Conservation (phyloP, 2,329 filamentous ascomycete species). For the Colletotrichum noveboracense region DNA sequence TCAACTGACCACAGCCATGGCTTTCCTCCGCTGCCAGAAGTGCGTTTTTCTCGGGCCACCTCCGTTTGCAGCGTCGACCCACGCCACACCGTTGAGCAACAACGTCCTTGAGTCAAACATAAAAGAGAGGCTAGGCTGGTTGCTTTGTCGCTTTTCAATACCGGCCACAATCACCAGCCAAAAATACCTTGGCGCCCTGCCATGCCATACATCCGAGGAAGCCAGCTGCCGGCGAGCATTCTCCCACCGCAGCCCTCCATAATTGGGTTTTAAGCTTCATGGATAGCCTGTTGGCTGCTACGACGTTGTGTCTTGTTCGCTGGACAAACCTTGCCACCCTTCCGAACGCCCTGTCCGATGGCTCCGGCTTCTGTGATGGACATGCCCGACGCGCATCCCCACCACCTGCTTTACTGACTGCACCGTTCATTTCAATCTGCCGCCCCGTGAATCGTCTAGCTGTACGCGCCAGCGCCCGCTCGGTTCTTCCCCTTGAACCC, state of each 20-base stretch:
- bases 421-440: background rate
- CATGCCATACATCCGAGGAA: background rate
- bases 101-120: slow-evolving; percentile 1
- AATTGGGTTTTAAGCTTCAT: background rate
- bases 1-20: background rate
- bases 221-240: background rate
- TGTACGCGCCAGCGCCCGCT: background rate
- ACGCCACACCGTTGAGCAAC: background rate
- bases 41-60: background rate
- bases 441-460: background rate
- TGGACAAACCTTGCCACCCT: background rate
- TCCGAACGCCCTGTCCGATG: background rate
- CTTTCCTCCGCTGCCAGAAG: background rate
- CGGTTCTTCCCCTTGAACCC: background rate
- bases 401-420: background rate
- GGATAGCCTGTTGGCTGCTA: background rate
- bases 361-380: background rate
- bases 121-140: background rate
- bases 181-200: background rate
- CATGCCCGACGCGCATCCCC: background rate
- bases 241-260: background rate
- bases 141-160: background rate
- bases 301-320: background rate
- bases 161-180: background rate
- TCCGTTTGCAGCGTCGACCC: background rate